phyloP scores from a whole-genome alignment of 1,139 yeast genomes.

The Groenewaldozyma auringiensis region DNA sequence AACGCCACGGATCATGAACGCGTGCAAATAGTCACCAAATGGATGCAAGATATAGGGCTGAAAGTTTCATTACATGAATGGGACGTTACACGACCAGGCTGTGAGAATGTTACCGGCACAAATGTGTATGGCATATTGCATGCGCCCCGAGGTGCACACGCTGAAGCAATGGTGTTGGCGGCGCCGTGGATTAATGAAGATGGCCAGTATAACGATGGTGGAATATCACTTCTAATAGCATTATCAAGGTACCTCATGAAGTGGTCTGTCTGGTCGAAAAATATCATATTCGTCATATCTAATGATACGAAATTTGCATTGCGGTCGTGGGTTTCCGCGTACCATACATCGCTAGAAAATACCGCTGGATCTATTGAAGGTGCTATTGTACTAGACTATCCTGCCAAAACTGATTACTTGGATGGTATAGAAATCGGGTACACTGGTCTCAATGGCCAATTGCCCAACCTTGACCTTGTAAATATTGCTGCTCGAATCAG shows the following conservation, averaged over 20 bases:
- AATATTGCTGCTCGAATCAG: constrained; percentile 70
- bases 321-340: constrained; percentile 89
- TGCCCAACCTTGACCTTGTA: constrained; percentile 85
- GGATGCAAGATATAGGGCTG: constrained; percentile 70
- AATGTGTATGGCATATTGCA: constrained; percentile 80
- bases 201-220: constrained; percentile 63
- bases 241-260: constrained; percentile 71
- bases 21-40: constrained; percentile 42
- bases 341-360: constrained; percentile 73
- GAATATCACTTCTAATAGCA: constrained; percentile 63
- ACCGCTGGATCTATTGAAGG: constrained; percentile 97
- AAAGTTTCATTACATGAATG: constrained; percentile 49
- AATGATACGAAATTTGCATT: constrained; percentile 62
- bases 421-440: constrained; percentile 69
- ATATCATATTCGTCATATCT: constrained; percentile 79
- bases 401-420: constrained; percentile 52
- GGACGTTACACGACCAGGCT: constrained; percentile 25
- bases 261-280: constrained; percentile 94
- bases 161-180: constrained; percentile 87
- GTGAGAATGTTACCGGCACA: constrained; percentile 36
- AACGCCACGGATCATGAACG: constrained; percentile 30
- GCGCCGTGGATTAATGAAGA: constrained; percentile 77
- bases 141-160: constrained; percentile 93
- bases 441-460: constrained; percentile 89
- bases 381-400: constrained; percentile 78